Percentiles rank a stretch among this genome's conserved stretches.
Evolutionary conservation across 768 basidiomycete species (phyloP).

Genomic region (Panaeolus cyanescens): DNA sequence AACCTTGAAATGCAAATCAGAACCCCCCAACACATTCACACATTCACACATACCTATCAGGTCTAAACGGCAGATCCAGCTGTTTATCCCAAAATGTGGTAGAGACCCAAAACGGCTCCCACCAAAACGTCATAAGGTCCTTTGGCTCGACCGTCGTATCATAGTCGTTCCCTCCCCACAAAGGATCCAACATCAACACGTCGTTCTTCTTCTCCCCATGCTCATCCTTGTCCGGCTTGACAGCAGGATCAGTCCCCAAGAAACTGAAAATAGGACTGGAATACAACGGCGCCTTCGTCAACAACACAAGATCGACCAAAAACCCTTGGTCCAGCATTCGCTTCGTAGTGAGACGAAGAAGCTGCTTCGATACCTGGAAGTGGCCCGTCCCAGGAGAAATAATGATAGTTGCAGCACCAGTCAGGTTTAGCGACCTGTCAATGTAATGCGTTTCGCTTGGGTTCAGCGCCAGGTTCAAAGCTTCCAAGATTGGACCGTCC

Average conservation of each 20-base stretch:
- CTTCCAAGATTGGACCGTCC: slow-evolving; percentile 94
- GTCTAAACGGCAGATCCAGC: slow-evolving; percentile 80
- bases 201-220: slow-evolving; percentile 50
- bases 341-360: slow-evolving; percentile 90
- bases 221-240: slow-evolving; percentile 44
- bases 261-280: slow-evolving; percentile 94
- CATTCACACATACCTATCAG: slow-evolving; percentile 58
- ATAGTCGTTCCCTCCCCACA: slow-evolving; percentile 72
- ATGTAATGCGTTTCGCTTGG: slow-evolving; percentile 94
- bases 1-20: slow-evolving; percentile 59
- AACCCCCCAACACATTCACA: neutral
- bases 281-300: slow-evolving; percentile 91
- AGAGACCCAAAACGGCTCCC: slow-evolving; percentile 88
- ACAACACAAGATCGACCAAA: slow-evolving; percentile 81
- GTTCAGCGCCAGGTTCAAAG: slow-evolving; percentile 89
- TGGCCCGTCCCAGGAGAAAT: slow-evolving; percentile 95
- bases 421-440: slow-evolving; percentile 90
- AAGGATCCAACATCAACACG: slow-evolving; percentile 65
- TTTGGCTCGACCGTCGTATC: slow-evolving; percentile 30
- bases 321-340: slow-evolving; percentile 94
- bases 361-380: slow-evolving; percentile 88
- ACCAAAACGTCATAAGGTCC: slow-evolving; percentile 71
- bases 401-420: slow-evolving; percentile 80
- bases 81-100: slow-evolving; percentile 87
- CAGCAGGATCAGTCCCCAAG: slow-evolving; percentile 60